phyloP scores from a whole-genome alignment of 768 basidiomycete species.

The Calocybe cyanea region DNA sequence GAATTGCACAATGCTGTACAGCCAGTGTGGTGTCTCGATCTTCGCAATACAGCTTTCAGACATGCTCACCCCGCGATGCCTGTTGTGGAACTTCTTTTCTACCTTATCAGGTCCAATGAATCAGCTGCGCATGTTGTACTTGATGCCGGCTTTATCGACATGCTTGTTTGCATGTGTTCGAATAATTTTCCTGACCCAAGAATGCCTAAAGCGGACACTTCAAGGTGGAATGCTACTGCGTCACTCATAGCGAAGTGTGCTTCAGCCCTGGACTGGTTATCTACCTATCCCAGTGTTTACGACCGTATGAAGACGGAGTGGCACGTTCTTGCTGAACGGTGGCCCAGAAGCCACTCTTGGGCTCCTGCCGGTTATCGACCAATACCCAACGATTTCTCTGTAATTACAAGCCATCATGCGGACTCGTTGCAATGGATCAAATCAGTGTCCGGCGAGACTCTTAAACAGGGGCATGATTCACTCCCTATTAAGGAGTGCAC shows the following conservation, averaged over 20 bases:
- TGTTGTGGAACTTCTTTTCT: conserved; percentile 1
- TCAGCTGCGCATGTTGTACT: background rate
- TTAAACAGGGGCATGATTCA: background rate
- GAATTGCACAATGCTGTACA: background rate
- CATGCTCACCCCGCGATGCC: background rate
- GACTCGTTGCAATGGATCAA: background rate
- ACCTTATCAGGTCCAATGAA: background rate
- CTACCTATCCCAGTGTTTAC: background rate
- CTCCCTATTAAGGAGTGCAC: background rate
- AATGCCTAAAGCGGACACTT: conserved; percentile 2
- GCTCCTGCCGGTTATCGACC: background rate
- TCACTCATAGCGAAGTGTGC: background rate
- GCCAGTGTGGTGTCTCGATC: background rate
- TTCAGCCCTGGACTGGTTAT: background rate
- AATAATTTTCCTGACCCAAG: background rate
- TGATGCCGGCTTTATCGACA: conserved; percentile 1
- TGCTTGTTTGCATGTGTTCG: conserved; percentile 1
- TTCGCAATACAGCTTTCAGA: background rate
- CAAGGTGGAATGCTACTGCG: conserved; percentile 2
- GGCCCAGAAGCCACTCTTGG: background rate
- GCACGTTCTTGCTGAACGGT: background rate
- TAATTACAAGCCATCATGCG: background rate
- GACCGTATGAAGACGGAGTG: background rate
- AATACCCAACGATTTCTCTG: background rate
- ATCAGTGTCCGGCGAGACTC: background rate